Evolutionary conservation across 2,329 filamentous ascomycete species (phyloP).

Genomic region (Claviceps sp.): DNA sequence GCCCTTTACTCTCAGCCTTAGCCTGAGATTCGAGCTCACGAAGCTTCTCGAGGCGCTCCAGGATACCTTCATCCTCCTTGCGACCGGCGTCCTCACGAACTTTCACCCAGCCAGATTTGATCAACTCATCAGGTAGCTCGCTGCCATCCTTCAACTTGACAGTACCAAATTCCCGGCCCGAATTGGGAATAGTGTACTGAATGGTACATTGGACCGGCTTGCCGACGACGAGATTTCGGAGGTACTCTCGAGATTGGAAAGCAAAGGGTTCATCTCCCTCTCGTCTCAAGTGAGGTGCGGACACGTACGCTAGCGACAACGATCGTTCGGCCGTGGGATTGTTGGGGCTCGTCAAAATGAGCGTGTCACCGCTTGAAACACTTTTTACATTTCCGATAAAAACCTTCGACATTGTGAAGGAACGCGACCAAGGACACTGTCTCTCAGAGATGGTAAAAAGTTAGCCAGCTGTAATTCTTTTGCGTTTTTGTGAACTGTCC

Average conservation of each 20-base stretch:
- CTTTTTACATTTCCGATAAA: constrained; percentile 75
- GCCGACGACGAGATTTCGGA: constrained; percentile 72
- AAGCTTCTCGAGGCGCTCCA: constrained; percentile 61
- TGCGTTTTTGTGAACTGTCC: too few relatives aligned
- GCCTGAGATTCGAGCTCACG: constrained; percentile 66
- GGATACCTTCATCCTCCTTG: constrained; percentile 70
- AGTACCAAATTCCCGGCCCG: constrained; percentile 77
- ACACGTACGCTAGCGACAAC: constrained; percentile 84
- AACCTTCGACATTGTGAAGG: constrained; percentile 34
- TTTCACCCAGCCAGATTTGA: constrained; percentile 85
- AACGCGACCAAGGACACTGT: constrained; percentile 9
- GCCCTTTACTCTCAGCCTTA: constrained; percentile 62
- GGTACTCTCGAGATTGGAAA: constrained; percentile 88
- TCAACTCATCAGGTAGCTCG: constrained; percentile 64
- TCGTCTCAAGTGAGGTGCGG: constrained; percentile 71
- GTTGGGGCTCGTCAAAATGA: constrained; percentile 69
- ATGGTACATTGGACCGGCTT: constrained; percentile 77
- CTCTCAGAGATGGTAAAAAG: not conserved
- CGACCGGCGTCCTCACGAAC: constrained; percentile 87
- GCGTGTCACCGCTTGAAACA: constrained; percentile 84
- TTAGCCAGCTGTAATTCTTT: not conserved
- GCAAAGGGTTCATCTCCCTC: constrained; percentile 88
- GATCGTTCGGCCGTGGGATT: constrained; percentile 74
- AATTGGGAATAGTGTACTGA: constrained; percentile 75
- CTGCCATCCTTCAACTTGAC: constrained; percentile 65